Conservation (phyloP, 257 asterid genomes). For the Solanum sitiens region DNA sequence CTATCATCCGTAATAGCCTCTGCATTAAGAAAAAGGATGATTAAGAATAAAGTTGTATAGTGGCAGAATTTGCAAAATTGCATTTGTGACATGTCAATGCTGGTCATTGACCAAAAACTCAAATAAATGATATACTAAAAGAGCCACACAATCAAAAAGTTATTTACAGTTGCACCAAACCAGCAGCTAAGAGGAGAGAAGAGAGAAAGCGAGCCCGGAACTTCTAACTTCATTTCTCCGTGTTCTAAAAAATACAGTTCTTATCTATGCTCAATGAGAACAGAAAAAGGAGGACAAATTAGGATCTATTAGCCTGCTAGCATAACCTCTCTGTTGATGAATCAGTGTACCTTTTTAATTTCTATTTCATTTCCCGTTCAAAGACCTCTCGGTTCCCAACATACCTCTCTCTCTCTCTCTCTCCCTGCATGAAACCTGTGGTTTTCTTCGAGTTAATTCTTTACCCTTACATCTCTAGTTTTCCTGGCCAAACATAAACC, state of each 20-base stretch:
- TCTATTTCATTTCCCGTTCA: not conserved
- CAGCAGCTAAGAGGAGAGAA: not conserved
- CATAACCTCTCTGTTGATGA: not conserved
- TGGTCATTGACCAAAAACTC: not conserved
- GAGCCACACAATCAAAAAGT: not conserved
- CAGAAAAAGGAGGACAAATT: not conserved
- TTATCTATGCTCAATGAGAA: not conserved
- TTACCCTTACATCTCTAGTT: not conserved
- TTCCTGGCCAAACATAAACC: not conserved
- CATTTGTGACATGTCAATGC: not conserved
- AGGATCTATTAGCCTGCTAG: not conserved
- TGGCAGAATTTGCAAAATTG: not conserved
- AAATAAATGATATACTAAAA: not conserved
- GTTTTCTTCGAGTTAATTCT: not conserved
- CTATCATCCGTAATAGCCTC: conserved; percentile 87
- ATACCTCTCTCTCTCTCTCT: not conserved
- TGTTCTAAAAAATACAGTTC: not conserved
- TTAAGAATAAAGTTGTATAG: not conserved
- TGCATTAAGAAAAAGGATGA: conserved; percentile 1
- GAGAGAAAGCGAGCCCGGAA: not conserved
- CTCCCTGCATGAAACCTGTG: not conserved
- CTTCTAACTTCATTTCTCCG: not conserved
- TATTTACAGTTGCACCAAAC: not conserved
- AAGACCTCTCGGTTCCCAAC: not conserved
- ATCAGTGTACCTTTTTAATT: not conserved